phyloP scores from a whole-genome alignment of 2,329 filamentous ascomycete genomes.

The Trichoderma endophyticum region DNA sequence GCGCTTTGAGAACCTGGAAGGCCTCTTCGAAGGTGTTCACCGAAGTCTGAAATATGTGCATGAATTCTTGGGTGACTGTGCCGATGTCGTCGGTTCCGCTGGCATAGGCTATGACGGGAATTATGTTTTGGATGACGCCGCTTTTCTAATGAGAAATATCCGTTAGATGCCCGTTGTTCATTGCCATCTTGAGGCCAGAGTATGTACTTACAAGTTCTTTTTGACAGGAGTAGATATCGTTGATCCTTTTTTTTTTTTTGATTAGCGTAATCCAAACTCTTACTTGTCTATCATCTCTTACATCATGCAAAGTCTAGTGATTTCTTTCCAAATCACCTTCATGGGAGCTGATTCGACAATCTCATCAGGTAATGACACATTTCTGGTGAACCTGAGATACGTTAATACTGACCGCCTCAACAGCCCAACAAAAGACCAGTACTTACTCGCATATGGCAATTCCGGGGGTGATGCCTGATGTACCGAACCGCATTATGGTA shows the following conservation, averaged over 20 bases:
- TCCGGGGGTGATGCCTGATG: slow-evolving; percentile 3
- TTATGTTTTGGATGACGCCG: slow-evolving; percentile 4
- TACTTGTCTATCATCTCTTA: background rate
- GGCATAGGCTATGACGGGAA: background rate
- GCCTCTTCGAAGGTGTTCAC: background rate
- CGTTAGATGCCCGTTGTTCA: background rate
- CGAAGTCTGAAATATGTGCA: background rate
- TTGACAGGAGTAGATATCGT: slow-evolving; percentile 2
- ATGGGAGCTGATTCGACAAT: background rate
- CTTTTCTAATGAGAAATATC: background rate
- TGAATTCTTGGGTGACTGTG: background rate
- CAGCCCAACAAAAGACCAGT: background rate
- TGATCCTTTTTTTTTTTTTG: background rate
- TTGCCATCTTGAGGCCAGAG: background rate
- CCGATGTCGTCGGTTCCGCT: background rate
- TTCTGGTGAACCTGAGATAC: background rate
- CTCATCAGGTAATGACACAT: background rate
- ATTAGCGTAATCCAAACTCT: background rate
- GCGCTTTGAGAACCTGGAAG: background rate
- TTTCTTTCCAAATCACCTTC: slow-evolving; percentile 6
- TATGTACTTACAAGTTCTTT: background rate
- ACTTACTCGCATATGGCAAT: slow-evolving; percentile 7
- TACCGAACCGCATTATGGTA: background rate
- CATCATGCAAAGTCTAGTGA: slow-evolving; percentile 9
- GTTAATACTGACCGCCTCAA: background rate